Evolutionary conservation across 495 filamentous ascomycete species (phyloP).

Genomic region (Hyphodiscus hymeniophilus): DNA sequence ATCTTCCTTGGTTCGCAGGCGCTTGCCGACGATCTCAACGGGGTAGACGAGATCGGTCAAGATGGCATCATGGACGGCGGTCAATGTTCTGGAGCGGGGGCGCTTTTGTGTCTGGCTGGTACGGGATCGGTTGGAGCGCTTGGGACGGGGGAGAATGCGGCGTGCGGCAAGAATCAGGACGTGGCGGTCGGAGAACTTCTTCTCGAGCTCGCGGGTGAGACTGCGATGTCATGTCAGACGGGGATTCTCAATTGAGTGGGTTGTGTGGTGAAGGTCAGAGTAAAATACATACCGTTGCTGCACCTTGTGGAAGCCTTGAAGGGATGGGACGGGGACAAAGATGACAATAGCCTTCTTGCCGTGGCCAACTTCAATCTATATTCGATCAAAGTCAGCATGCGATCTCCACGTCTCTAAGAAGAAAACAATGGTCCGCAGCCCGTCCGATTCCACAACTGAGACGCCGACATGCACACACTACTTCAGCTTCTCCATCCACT

Average conservation of each 20-base stretch:
- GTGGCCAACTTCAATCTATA: conserved; percentile 97
- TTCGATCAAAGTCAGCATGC: conserved; percentile 59
- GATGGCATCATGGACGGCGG: conserved; percentile 95
- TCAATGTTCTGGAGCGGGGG: conserved; percentile 92
- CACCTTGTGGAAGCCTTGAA: conserved; percentile 92
- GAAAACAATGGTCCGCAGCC: conserved; percentile 56
- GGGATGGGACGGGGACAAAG: conserved; percentile 98
- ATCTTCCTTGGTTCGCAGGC: conserved; percentile 92
- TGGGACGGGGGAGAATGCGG: conserved; percentile 96
- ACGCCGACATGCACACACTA: conserved; percentile 13
- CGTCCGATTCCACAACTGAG: conserved; percentile 51
- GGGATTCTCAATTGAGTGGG: not conserved
- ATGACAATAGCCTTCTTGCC: conserved; percentile 99
- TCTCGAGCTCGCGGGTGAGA: conserved; percentile 98
- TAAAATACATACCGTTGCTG: conserved; percentile 82
- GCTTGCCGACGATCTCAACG: conserved; percentile 99
- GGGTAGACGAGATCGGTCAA: conserved; percentile 95
- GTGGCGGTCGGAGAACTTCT: conserved; percentile 99
- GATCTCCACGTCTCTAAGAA: conserved; percentile 40
- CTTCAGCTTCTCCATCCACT: conserved; percentile 16
- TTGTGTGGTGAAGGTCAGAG: not conserved
- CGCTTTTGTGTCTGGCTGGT: conserved; percentile 96
- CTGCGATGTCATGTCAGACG: conserved; percentile 33
- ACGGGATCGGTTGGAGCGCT: conserved; percentile 90
- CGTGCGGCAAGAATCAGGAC: conserved; percentile 97